These are phyloP conservation scores for Wallemia ichthyophaga DNA, from an alignment of 1,284 basidiomycete species.

Conservation along the genomic window DNA sequence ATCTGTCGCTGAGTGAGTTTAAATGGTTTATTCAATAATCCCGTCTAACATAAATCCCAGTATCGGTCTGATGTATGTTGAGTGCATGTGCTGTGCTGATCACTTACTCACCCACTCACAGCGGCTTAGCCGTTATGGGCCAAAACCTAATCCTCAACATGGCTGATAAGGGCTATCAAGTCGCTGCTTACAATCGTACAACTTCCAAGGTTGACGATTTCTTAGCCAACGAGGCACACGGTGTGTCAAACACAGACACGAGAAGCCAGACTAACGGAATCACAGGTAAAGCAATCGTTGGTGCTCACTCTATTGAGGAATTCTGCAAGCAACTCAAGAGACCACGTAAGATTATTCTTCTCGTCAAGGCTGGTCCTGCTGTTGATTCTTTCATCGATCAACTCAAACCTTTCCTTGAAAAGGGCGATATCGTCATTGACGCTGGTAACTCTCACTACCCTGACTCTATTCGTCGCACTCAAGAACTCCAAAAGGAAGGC, in stretches of 20 bases:
- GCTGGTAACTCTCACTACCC: conserved; percentile 83
- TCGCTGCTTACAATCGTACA: conserved; percentile 91
- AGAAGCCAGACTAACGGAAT: background rate
- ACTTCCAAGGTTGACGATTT: conserved; percentile 87
- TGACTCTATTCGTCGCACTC: conserved; percentile 76
- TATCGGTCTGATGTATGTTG: background rate
- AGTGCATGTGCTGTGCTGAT: too few species aligned
- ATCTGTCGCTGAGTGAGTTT: background rate
- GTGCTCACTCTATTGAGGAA: conserved; percentile 81
- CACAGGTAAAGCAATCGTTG: conserved; percentile 70
- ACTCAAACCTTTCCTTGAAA: conserved; percentile 26
- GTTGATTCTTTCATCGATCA: conserved; percentile 28
- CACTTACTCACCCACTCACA: conserved; percentile 20
- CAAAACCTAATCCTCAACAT: conserved; percentile 88
- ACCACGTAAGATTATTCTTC: conserved; percentile 57
- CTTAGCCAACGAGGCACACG: conserved; percentile 90
- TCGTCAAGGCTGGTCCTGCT: conserved; percentile 41
- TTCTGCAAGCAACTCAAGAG: conserved; percentile 27
- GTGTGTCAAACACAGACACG: conserved; percentile 20
- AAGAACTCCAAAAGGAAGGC: conserved; percentile 80
- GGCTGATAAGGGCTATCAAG: conserved; percentile 97
- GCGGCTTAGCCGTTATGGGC: conserved; percentile 92
- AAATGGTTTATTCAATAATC: background rate
- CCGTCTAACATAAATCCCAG: background rate
- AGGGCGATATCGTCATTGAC: conserved; percentile 83